These are phyloP conservation scores for Heliosperma pusillum DNA, from an alignment of 148 eudicot genomes.

Conservation along the genomic window DNA sequence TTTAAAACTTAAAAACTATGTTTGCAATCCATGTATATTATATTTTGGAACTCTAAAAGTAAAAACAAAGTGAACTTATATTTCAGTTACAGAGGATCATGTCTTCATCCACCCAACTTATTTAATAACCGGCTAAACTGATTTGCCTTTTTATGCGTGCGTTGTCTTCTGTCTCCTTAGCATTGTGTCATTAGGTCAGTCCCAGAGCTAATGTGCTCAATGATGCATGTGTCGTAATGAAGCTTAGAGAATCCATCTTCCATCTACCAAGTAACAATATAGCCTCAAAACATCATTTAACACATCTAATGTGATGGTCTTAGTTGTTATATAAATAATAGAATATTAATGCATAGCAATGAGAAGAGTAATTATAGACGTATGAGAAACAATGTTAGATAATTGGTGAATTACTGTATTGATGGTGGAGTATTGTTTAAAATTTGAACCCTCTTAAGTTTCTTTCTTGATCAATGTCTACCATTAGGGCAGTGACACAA, in stretches of 20 bases:
- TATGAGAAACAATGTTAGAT: too few species aligned
- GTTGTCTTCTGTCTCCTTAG: not conserved
- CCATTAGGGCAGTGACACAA: not conserved
- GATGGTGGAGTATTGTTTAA: not conserved
- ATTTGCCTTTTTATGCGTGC: not conserved
- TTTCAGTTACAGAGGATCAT: not conserved
- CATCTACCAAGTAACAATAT: not conserved
- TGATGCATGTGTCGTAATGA: not conserved
- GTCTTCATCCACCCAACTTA: too few species aligned
- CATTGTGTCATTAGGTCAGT: not conserved
- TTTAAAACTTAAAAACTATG: too few species aligned
- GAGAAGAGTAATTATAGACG: too few species aligned
- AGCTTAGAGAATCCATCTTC: not conserved
- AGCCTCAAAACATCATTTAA: not conserved
- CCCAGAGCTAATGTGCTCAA: not conserved
- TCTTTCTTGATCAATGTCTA: not conserved
- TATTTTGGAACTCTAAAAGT: not conserved
- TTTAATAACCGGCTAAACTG: not conserved
- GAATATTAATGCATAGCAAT: too few species aligned
- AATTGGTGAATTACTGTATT: not conserved
- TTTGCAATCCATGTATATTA: not conserved
- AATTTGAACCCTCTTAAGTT: not conserved
- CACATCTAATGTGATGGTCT: not conserved
- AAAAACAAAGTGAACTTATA: not conserved
- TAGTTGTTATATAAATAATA: not conserved